Base-by-base conservation (phyloP, 805 yeast species). In the Ogataea wickerhamii region DNA sequence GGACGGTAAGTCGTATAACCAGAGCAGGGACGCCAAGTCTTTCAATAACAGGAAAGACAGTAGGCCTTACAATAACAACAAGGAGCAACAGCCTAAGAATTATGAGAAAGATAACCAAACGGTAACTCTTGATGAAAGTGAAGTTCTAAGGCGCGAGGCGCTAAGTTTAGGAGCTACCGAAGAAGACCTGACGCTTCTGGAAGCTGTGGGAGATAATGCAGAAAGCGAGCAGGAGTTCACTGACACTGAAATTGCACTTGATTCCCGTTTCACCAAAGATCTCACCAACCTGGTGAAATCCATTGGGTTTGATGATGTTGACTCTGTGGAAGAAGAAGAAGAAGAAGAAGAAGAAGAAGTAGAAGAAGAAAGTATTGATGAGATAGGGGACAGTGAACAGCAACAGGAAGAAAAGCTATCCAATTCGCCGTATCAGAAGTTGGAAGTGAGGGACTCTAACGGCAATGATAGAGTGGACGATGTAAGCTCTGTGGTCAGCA, bases 161-260 rank as follows among this genome's bases (percentile, higher is more conserved):
- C 58, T 80, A 11, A 80, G 80, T 17, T 64, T 89, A 20, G 96
- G 97, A 23, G 98, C 96, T 16, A 73, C 87, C 12, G 93, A 85
- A 49, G 89, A 80, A 17, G 97, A 88, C 58, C 56, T 89, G 32
- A 72, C 74, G 30, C 61, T 88, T 35, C 49, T 89, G 10, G 70
- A 72, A 23, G 83, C 71, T 12, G 76, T 73, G 18, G 51, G 48
- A 12, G 55, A 50, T n/a, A 80, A 71, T 23, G 75, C 67, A 20
- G 70, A 64, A 20, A 71, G 78, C 49, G 80, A 74, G 43, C 70
- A 68, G 40, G 79, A 73, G 44, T 71, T 71, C 40, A 77, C 65
- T 21, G 70, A 59, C 20, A 67, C 53, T n/a, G 62, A 64, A 27
- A 38, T 8, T 2, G 61, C 64, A 37, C 73, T 66, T 33, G 76